Base-by-base conservation (phyloP, 371 early-diverging fungal genomes). In the Mortierella sp. region DNA sequence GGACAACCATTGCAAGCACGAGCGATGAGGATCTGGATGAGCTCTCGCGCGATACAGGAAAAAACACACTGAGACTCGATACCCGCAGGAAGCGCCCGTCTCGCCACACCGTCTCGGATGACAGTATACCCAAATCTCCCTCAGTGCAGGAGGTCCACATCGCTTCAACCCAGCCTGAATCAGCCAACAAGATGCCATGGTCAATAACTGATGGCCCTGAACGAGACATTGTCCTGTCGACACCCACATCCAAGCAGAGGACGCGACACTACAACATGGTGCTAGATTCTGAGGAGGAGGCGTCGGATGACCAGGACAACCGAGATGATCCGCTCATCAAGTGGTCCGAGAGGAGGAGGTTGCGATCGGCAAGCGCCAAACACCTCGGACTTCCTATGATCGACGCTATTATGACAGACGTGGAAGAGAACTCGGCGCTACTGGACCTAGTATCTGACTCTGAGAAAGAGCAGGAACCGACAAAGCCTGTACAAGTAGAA, bases 101-200 rank as follows among this genome's bases (percentile, higher is more conserved):
- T 31, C 57, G 42, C 14, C 72, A 81, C 44, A 80, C 85, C 6
- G 57, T 76, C 31, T 72, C 82, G 9, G 58, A 79, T 26, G 85
- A 81, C 55, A 79, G 73, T 50, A 81, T 85, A 26, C 80, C 85
- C 14, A 55, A 54, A 60, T 38, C 70, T 10, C 47, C 76, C 14
- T 26, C 54, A n/a, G 57, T 5, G 0, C 54, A 24, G 3, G 60
- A 47, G 50, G 31, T 76, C 8, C 44, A 50, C 5, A 28, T 16
- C n/a, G n/a, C 13, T 1, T 24, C 65, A 11, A 7, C 63, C 28
- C 58, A 57, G 5, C 55, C 73, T 8, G 81, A 71, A 24, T 75
- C 84, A 13, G 11, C 75, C 16, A 47, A 72, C 21, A 81, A 74
- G 44, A 81, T 85, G 82, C 82, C 85, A 1, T 85, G 85, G 81